phyloP scores from a whole-genome alignment of 495 filamentous ascomycete species.

The Trichoderma parareesei region DNA sequence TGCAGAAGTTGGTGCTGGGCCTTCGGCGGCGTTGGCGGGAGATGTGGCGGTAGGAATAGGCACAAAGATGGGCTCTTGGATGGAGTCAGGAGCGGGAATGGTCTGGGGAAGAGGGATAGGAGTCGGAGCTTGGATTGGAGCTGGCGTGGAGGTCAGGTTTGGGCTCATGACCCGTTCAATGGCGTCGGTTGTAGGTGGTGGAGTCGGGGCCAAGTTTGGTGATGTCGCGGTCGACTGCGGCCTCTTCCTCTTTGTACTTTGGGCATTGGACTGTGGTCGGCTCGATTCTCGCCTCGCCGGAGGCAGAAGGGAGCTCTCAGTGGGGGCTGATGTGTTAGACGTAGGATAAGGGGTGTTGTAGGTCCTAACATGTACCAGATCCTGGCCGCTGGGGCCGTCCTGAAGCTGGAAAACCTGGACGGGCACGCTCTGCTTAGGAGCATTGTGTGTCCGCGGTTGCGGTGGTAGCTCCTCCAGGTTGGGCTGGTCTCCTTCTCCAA shows the following conservation, averaged over 20 bases:
- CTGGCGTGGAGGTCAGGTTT: background rate
- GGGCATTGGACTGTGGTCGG: background rate
- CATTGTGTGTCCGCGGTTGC: slow-evolving; percentile 16
- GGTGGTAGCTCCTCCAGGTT: slow-evolving; percentile 17
- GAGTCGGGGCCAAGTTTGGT: slow-evolving; percentile 7
- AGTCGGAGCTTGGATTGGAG: background rate
- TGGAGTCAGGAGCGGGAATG: background rate
- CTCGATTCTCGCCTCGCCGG: background rate
- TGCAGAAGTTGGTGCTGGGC: background rate
- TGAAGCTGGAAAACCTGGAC: slow-evolving; percentile 12
- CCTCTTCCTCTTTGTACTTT: background rate
- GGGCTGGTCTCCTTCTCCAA: slow-evolving; percentile 31
- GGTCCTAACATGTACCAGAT: slow-evolving; percentile 11
- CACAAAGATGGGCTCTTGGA: background rate
- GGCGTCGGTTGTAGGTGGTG: slow-evolving; percentile 12
- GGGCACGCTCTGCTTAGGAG: slow-evolving; percentile 11
- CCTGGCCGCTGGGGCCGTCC: slow-evolving; percentile 17
- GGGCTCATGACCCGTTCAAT: slow-evolving; percentile 6
- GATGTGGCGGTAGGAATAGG: background rate
- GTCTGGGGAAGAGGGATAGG: background rate
- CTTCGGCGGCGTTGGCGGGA: background rate
- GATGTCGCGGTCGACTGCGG: background rate
- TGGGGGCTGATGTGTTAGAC: background rate
- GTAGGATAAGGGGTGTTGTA: slow-evolving; percentile 7
- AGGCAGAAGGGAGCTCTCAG: background rate